Evolutionary conservation across 805 yeast genomes (phyloP), one percentile per base, ranked within the genome.

Genomic region (Saccharomycopsis selenospora): DNA sequence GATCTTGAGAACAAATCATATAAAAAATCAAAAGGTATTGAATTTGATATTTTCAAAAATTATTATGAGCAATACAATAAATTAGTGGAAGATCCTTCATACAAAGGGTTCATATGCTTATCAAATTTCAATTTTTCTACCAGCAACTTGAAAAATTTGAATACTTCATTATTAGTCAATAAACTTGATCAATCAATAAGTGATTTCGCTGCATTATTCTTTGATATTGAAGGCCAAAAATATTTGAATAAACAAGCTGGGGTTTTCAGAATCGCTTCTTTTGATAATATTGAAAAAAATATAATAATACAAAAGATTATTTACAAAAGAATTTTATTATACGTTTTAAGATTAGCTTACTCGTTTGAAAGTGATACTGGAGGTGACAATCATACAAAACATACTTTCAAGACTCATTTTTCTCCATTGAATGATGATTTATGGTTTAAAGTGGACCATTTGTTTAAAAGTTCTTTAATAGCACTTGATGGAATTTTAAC

Each of bases 271-370:
- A 80, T 90, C 11, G 90, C 93, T 63, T 86, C 97, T 55, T 73
- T 93, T 55, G 96, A 86, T 62, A 87, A 96, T 54, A 70, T 91
- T 49, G 96, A 88, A 59, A 74, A 96, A 55, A 86, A 96, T 3
- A 88, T 88, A 56, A 72, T 87, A 52, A 79, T 93, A 4, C 69
- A 67, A 42, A 58, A 85, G 65, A 82, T 89, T 7, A 73, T 91
- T 2, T 82, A 90, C 27, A 75, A 75, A 55, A 82, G 80, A 47
- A 85, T 87, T 2, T 59, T 93, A 30, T 68, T 66, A 18, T 47
- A 61, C 36, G 66, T 69, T 5, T 57, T 68, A 17, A 51, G 56
- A 10, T 74, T 70, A 48, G 29, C 41, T n/a, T 53, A 53, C 28
- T 20, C 42, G 4, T 45, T 29, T 40, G 20, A 27, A 4, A 28